These are phyloP conservation scores for Rhodotorula mucilaginosa DNA, from an alignment of 1,284 basidiomycete species.

Conservation along the genomic window DNA sequence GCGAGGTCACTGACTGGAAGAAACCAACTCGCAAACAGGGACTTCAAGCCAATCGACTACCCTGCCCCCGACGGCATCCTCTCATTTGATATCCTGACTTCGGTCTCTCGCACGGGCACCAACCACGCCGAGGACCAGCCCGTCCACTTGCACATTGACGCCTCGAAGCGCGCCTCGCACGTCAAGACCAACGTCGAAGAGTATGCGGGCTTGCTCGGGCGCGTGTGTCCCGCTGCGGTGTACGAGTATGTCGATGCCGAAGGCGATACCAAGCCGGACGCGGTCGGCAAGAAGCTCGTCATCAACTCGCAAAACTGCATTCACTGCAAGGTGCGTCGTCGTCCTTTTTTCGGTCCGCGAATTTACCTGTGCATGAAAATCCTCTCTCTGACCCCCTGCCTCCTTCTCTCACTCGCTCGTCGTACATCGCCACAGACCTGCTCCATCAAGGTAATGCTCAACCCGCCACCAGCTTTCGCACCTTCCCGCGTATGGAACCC, in stretches of 20 bases:
- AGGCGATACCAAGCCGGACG: conserved; percentile 57
- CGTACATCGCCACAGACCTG: conserved; percentile 59
- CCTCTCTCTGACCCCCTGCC: not conserved
- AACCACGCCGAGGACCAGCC: conserved; percentile 97
- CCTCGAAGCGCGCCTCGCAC: conserved; percentile 62
- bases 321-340: conserved; percentile 68
- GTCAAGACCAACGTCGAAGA: conserved; percentile 67
- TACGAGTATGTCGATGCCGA: conserved; percentile 86
- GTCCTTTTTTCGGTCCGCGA: not conserved
- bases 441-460: conserved; percentile 67
- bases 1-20: not conserved
- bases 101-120: conserved; percentile 85
- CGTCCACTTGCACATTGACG: conserved; percentile 66
- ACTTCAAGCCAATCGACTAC: conserved; percentile 81
- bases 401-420: not conserved
- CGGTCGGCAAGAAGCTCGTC: conserved; percentile 77
- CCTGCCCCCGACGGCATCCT: conserved; percentile 85
- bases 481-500: no score
- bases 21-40: conserved; percentile 44
- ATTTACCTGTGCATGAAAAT: not conserved
- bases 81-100: conserved; percentile 91
- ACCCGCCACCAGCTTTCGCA: no score
- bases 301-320: conserved; percentile 96
- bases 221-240: conserved; percentile 91
- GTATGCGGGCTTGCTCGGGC: conserved; percentile 81